phyloP scores from a whole-genome alignment of 257 asterid genomes.

The Catharanthus roseus region DNA sequence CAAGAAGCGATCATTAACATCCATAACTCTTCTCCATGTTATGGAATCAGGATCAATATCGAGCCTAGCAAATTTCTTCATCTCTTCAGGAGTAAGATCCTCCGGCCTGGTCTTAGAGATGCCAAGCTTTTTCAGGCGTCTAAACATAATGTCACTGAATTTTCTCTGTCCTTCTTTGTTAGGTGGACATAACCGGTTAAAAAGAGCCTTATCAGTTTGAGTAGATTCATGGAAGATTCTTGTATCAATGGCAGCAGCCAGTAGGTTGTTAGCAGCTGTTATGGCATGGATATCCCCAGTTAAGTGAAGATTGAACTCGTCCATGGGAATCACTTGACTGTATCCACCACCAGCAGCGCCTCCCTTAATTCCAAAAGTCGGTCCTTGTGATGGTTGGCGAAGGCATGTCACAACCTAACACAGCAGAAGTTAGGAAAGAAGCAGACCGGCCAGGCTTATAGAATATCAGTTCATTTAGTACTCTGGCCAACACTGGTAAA shows the following conservation, averaged over 20 bases:
- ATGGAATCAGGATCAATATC: constrained; percentile 83
- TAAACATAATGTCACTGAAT: constrained; percentile 70
- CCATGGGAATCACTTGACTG: constrained; percentile 99
- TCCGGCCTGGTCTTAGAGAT: constrained; percentile 75
- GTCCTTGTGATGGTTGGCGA: constrained; percentile 97
- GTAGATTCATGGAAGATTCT: constrained; percentile 87
- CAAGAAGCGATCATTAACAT: constrained; percentile 87
- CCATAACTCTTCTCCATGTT: constrained; percentile 99
- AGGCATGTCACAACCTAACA: constrained; percentile 77
- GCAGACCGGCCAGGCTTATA: neutral
- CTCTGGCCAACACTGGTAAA: neutral
- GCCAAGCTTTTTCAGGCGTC: constrained; percentile 79
- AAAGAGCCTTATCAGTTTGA: constrained; percentile 90
- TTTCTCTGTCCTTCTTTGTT: constrained; percentile 72
- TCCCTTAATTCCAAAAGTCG: constrained; percentile 94
- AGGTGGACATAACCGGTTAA: constrained; percentile 81
- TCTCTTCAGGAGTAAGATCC: constrained; percentile 84
- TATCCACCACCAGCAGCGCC: constrained; percentile 99
- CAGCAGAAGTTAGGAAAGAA: constrained; percentile 12
- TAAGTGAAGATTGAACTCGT: constrained; percentile 93
- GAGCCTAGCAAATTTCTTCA: constrained; percentile 76
- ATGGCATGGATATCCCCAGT: constrained; percentile 98
- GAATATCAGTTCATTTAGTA: neutral
- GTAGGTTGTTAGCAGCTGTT: constrained; percentile 94
- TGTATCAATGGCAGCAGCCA: constrained; percentile 95